phyloP scores from a whole-genome alignment of 2,329 filamentous ascomycete species.

The Colletotrichum liaoningense region DNA sequence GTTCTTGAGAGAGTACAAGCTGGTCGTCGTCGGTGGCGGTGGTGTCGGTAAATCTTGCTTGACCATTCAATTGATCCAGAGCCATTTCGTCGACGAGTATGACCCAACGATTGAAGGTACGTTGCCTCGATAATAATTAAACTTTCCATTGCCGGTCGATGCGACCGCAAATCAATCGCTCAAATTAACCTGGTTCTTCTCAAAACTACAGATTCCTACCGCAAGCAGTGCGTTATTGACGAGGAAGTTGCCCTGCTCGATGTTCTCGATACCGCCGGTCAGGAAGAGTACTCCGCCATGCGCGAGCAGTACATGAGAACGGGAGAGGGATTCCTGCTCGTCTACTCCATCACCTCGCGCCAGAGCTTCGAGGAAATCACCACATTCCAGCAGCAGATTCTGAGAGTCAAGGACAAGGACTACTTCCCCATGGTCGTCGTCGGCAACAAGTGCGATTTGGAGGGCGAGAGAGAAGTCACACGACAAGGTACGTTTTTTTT shows the following conservation, averaged over 20 bases:
- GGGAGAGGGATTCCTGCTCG: constrained; percentile 95
- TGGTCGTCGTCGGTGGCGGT: constrained; percentile 97
- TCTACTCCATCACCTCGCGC: constrained; percentile 97
- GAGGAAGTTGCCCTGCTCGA: constrained; percentile 98
- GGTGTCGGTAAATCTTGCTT: constrained; percentile 99
- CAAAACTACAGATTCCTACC: constrained; percentile 84
- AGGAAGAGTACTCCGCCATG: constrained; percentile 99
- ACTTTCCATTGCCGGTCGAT: constrained; percentile 3
- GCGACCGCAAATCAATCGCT: constrained; percentile 23
- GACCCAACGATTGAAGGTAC: constrained; percentile 98
- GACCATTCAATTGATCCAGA: constrained; percentile 95
- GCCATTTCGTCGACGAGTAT: constrained; percentile 99
- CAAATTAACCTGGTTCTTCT: constrained; percentile 37
- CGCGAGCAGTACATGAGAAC: constrained; percentile 99
- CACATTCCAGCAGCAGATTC: constrained; percentile 98
- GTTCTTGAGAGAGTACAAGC: constrained; percentile 92
- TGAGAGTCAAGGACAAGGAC: constrained; percentile 99
- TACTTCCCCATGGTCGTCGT: constrained; percentile 99
- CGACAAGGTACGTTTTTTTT: constrained; percentile 78
- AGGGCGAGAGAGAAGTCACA: constrained; percentile 89
- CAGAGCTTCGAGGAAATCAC: constrained; percentile 99
- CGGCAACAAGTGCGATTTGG: constrained; percentile 99
- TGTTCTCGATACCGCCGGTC: constrained; percentile 96
- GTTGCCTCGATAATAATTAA: constrained; percentile 41
- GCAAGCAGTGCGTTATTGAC: constrained; percentile 99